Evolutionary conservation across 768 basidiomycete genomes (phyloP).

Genomic region (Hygrocybe coccinea): DNA sequence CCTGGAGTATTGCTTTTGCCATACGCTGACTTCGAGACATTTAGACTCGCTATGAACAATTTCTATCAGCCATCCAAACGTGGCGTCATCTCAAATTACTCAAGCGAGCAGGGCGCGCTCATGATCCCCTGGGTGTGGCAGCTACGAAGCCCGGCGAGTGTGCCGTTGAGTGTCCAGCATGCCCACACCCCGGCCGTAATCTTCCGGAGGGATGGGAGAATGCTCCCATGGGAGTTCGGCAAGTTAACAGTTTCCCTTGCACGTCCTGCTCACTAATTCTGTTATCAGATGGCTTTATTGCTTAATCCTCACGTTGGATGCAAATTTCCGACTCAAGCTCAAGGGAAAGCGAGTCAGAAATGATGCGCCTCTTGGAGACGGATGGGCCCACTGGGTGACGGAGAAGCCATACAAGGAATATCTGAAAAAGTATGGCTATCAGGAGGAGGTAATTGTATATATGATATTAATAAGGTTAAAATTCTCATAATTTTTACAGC

Average conservation of each 20-base stretch:
- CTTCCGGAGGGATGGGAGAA: constrained; percentile 13
- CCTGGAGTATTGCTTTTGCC: neutral
- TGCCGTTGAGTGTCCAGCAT: too few species aligned
- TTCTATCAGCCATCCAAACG: constrained; percentile 1
- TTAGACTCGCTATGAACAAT: constrained; percentile 7
- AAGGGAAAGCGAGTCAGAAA: constrained; percentile 22
- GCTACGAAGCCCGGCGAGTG: constrained; percentile 12
- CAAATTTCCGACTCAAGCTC: too few species aligned
- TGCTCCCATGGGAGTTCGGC: neutral
- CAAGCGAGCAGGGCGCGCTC: constrained; percentile 21
- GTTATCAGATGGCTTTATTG: constrained; percentile 28
- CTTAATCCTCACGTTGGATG: constrained; percentile 25
- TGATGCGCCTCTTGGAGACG: constrained; percentile 15
- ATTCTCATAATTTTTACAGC: neutral
- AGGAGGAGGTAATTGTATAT: constrained; percentile 8
- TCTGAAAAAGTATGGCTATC: constrained; percentile 2
- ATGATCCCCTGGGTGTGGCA: constrained; percentile 1
- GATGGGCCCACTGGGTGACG: constrained; percentile 19
- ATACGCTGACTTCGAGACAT: too few species aligned
- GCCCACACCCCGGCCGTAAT: constrained; percentile 17
- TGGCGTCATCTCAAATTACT: constrained; percentile 21
- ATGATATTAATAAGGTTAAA: neutral
- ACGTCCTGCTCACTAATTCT: too few species aligned
- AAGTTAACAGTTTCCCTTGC: too few species aligned
- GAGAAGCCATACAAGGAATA: constrained; percentile 5